phyloP scores from a whole-genome alignment of 2,329 filamentous ascomycete species.

The Rosellinia necatrix region DNA sequence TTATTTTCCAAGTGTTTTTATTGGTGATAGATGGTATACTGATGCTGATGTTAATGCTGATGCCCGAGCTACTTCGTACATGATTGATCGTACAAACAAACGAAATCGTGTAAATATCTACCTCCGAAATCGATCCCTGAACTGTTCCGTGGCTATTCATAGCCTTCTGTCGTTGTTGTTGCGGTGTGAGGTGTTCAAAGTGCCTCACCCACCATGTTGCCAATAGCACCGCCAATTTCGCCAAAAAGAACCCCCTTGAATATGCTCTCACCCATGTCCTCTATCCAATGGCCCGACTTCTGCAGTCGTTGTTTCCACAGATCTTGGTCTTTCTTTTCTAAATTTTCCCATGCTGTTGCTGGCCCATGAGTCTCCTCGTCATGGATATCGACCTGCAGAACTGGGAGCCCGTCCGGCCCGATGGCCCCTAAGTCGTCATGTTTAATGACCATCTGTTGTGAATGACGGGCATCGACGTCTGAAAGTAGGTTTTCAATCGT shows the following conservation, averaged over 20 bases:
- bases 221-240: constrained; percentile 68
- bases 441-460: constrained; percentile 47
- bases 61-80: constrained; percentile 24
- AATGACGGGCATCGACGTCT: constrained; percentile 38
- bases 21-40: constrained; percentile 12
- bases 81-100: constrained; percentile 31
- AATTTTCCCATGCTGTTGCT: constrained; percentile 72
- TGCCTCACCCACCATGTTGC: constrained; percentile 52
- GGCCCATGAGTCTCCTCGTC: constrained; percentile 53
- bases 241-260: constrained; percentile 79
- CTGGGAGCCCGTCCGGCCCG: constrained; percentile 32
- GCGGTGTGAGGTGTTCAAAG: constrained; percentile 34
- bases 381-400: constrained; percentile 50
- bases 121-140: not conserved
- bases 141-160: constrained; percentile 5
- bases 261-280: constrained; percentile 75
- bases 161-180: constrained; percentile 13
- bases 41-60: constrained; percentile 10
- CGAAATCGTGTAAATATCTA: constrained; percentile 28
- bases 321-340: constrained; percentile 64
- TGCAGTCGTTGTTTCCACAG: constrained; percentile 72
- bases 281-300: constrained; percentile 78
- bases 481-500: constrained; percentile 44
- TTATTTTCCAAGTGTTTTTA: constrained; percentile 9
- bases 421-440: constrained; percentile 34